Evolutionary conservation across 106 monocot species (phyloP), one percentile per base, ranked within the genome.

Genomic region (Acanthochlamys bracteata): DNA sequence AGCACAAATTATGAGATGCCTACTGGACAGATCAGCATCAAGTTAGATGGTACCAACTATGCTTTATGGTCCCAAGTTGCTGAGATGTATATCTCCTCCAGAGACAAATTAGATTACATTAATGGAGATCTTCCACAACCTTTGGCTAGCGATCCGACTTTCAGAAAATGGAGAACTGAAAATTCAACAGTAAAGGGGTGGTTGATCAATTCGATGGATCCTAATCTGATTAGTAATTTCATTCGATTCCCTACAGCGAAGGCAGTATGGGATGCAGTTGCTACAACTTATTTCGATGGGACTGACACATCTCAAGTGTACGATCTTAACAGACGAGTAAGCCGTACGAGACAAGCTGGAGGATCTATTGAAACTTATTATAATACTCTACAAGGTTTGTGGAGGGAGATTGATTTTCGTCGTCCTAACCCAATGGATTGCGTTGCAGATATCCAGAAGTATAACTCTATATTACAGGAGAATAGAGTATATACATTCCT

Each of bases 371-470:
- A 71, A 22, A 53, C 51, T 7, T 71, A 40, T 60, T 61, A 61
- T 39, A 61, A 61, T 39, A 7, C 27, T 61, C 40, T 61, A 39
- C 39, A 71, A 23, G 62, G 63, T 17, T 55, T 63, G 16, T 71
- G 62, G 71, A 24, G 53, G 27, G 71, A 71, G 20, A 71, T 71
- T 27, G 52, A 63, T 21, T 63, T 49, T 40, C 61, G 63, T 53
- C 71, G 52, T 6, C 63, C 63, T 0, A 71, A 71, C 20, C 62
- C 49, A 49, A 49, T 49, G 9, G 49, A 49, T 1, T 49, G 49
- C 17, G 49, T 1, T 10, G 17, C 10, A 14, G 49, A 49, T 17
- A 49, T 49, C 2, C 49, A 49, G 49, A 49, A 49, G 17, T 49
- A 49, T 10, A 49, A 49, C 17, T 49, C 49, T 10, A 49, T 49